Percentiles rank a stretch among this genome's conserved stretches.
These are phyloP conservation scores for Heliamphora pulchella DNA, from an alignment of 179 eudicot species.

Conservation along the genomic window DNA sequence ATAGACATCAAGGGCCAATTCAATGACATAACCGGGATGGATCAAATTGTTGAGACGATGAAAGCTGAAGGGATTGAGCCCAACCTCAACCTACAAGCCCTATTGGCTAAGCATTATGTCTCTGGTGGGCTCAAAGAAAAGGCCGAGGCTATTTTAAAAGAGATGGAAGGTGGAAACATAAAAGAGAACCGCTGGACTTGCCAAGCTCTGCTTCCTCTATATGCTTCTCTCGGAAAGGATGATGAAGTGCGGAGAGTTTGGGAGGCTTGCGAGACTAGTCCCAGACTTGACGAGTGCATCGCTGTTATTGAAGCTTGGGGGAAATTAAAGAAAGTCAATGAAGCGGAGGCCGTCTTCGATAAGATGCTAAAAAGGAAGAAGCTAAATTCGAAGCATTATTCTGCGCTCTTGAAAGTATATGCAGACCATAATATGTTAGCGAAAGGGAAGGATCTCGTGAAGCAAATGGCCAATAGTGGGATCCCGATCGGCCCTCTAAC, in stretches of 20 bases:
- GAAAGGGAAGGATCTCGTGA: conserved; percentile 74
- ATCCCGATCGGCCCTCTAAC: conserved; percentile 52
- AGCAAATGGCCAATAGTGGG: conserved; percentile 59
- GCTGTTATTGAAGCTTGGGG: conserved; percentile 79
- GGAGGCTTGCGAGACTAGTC: conserved; percentile 42
- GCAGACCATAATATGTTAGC: conserved; percentile 63
- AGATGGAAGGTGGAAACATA: conserved; percentile 53
- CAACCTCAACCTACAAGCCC: conserved; percentile 21
- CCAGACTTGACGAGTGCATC: conserved; percentile 36
- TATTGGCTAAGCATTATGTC: conserved; percentile 61
- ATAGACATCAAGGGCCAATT: conserved; percentile 69
- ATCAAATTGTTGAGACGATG: conserved; percentile 74
- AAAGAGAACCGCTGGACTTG: conserved; percentile 30
- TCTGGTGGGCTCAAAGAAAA: conserved; percentile 55
- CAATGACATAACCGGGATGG: conserved; percentile 72
- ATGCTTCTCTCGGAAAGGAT: conserved; percentile 56
- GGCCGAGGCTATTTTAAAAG: conserved; percentile 57
- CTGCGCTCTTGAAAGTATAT: conserved; percentile 54
- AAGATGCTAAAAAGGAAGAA: conserved; percentile 30
- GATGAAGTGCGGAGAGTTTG: conserved; percentile 74
- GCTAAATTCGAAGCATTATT: conserved; percentile 40
- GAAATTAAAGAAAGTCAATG: conserved; percentile 46
- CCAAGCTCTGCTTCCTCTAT: conserved; percentile 43
- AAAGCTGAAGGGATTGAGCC: conserved; percentile 66
- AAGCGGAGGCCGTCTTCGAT: conserved; percentile 70